Evolutionary conservation across 108 stramenopile genomes (phyloP).

Genomic region (Nannochloropsis oceanica): DNA sequence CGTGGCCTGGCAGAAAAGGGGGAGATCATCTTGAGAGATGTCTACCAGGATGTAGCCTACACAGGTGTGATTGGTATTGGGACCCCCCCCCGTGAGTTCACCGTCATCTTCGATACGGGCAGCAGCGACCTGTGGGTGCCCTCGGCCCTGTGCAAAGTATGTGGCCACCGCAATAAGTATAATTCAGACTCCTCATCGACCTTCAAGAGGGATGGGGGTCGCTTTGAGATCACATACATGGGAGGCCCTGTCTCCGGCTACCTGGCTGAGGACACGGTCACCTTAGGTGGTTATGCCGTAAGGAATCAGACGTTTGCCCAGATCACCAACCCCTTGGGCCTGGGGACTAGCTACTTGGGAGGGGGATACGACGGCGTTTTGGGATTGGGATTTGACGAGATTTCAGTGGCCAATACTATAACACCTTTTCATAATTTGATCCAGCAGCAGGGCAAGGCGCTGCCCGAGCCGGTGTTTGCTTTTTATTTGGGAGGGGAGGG

Average conservation of each 20-base stretch:
- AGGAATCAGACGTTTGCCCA: conserved; percentile 41
- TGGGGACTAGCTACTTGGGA: conserved; percentile 79
- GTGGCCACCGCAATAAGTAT: conserved; percentile 47
- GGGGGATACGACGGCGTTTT: conserved; percentile 95
- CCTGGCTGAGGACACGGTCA: conserved; percentile 36
- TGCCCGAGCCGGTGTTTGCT: conserved; percentile 67
- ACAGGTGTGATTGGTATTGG: conserved; percentile 5
- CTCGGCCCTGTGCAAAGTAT: conserved; percentile 51
- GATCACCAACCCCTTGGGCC: conserved; percentile 79
- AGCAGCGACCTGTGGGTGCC: conserved; percentile 94
- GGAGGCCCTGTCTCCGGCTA: conserved; percentile 52
- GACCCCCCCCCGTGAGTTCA: conserved; percentile 19
- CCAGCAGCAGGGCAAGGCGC: conserved; percentile 38
- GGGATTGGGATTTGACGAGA: conserved; percentile 81
- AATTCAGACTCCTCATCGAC: conserved; percentile 38
- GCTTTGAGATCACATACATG: conserved; percentile 87
- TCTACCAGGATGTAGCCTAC: background rate
- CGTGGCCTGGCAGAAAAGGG: background rate
- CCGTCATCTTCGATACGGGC: conserved; percentile 75
- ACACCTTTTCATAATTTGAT: conserved; percentile 88
- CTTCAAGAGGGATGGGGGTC: conserved; percentile 39
- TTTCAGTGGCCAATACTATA: conserved; percentile 59
- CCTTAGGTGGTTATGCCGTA: conserved; percentile 39
- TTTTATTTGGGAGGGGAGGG: conserved; percentile 85
- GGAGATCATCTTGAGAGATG: background rate